A percentile compares a stretch with the other conserved stretches of the same genome.
Evolutionary conservation across 768 basidiomycete species (phyloP).

Genomic region (Kwoniella newhampshirensis): DNA sequence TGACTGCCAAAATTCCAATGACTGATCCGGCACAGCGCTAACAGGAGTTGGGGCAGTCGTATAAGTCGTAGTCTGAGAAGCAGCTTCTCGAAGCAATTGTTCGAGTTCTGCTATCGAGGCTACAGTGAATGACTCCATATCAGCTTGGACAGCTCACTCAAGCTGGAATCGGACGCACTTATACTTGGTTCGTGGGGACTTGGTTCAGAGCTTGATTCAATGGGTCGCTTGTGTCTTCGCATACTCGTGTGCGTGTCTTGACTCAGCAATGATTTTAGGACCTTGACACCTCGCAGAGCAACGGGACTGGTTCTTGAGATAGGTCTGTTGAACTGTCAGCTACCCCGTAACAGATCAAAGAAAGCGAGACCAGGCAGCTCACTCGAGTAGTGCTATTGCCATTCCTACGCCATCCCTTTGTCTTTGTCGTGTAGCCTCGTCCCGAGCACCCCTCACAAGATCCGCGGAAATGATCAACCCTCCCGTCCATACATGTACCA

Average conservation of each 20-base stretch:
- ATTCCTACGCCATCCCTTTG: slow-evolving; percentile 15
- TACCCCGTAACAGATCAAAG: not conserved
- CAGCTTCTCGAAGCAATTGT: slow-evolving; percentile 12
- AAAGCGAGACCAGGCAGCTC: slow-evolving; percentile 4
- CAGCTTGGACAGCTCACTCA: not conserved
- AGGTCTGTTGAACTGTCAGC: slow-evolving; percentile 2
- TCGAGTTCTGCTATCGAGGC: slow-evolving; percentile 16
- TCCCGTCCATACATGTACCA: slow-evolving; percentile 27
- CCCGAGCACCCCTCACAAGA: slow-evolving; percentile 7
- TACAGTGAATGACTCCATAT: not conserved
- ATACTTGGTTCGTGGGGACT: not conserved
- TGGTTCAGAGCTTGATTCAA: not conserved
- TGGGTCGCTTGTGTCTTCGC: slow-evolving; percentile 7
- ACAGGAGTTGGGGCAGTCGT: not conserved
- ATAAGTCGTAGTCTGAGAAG: not conserved
- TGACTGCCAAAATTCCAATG: slow-evolving; percentile 18
- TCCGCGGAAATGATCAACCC: slow-evolving; percentile 25
- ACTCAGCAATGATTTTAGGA: slow-evolving; percentile 22
- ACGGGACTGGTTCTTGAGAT: slow-evolving; percentile 18
- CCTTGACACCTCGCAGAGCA: slow-evolving; percentile 24
- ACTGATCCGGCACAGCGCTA: slow-evolving; percentile 1
- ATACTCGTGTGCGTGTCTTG: slow-evolving; percentile 11
- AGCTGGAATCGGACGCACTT: not conserved
- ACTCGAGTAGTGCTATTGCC: slow-evolving; percentile 21
- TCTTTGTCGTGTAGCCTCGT: slow-evolving; percentile 1